phyloP scores from a whole-genome alignment of 139 green algal genomes.

The Yamagishiella unicocca region DNA sequence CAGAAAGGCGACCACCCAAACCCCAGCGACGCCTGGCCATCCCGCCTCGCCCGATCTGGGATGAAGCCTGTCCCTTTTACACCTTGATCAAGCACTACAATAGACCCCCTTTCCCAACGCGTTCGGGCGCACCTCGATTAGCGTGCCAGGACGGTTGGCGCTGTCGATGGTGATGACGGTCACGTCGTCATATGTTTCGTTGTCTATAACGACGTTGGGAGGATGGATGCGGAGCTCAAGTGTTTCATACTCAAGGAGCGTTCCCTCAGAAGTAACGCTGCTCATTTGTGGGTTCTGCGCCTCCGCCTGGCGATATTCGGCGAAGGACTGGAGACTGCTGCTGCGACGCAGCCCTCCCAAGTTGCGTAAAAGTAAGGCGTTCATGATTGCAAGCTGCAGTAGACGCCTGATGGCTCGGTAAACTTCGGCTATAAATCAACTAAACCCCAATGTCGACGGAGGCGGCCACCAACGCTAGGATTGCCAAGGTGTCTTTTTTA shows the following conservation, averaged over 20 bases:
- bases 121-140: conserved; percentile 91
- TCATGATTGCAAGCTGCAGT: conserved; percentile 35
- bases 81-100: too few species aligned
- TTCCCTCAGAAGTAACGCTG: conserved; percentile 69
- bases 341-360: conserved; percentile 37
- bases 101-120: too few species aligned
- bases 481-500: too few species aligned
- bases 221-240: conserved; percentile 86
- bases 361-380: conserved; percentile 51
- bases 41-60: too few species aligned
- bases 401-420: not conserved
- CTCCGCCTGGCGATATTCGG: conserved; percentile 62
- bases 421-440: not conserved
- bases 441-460: not conserved
- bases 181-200: conserved; percentile 74
- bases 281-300: conserved; percentile 48
- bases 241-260: conserved; percentile 86
- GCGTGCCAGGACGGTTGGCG: conserved; percentile 95
- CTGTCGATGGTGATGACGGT: conserved; percentile 93
- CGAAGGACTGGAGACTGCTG: conserved; percentile 58
- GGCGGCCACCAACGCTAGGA: too few species aligned
- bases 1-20: too few species aligned
- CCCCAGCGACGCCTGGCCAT: too few species aligned
- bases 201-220: conserved; percentile 88
- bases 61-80: too few species aligned